Base-by-base conservation (phyloP, 164 flowering plant species). In the Vitis riparia region DNA sequence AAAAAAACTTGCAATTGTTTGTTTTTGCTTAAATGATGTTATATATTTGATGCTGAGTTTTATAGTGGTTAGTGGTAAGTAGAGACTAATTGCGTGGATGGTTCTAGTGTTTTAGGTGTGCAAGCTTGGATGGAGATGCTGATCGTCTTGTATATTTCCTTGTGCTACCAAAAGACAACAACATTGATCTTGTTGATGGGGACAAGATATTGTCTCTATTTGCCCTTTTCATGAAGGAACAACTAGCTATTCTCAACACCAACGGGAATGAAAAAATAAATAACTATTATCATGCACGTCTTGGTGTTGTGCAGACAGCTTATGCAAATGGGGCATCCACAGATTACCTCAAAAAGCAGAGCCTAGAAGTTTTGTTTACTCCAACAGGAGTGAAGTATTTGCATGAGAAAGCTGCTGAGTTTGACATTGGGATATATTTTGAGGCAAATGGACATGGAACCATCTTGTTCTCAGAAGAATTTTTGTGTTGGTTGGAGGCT, bases 401-500 rank as follows among this genome's bases (percentile, higher is more conserved):
- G 74, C 99, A 95, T 68, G 97, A 91, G 73, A 90, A 87, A 79
- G 99, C 97, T 75, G 82, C 85, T 17, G 87, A 89, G 60, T 95
- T 80, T 84, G 99, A 95, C 77, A 83, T 93, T 70, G 99, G 99
- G 44, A 87, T 93, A 68, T 95, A 95, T 72, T 95, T 95, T 76
- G 99, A 95, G 81, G 99, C 99, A 68, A 95, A 91, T 85, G 99
- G 99, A 53, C 99, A 95, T 91, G 98, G 99, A 67, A 93, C 99
- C 37, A 82, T 95, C 70, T 77, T 91, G 73, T 93, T 95, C 71
- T 91, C 99, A 10, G 97, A 90, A 64, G 2, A 50, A 44, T 83
- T 83, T 70, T 50, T 89, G 30, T 56, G 52, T 52, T 86, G 91
- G 97, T 75, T 94, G 77, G 91, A 88, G 74, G 80, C 65, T 48